Base-by-base conservation (phyloP, 768 basidiomycete species). In the Hemileccinum rubropunctum region DNA sequence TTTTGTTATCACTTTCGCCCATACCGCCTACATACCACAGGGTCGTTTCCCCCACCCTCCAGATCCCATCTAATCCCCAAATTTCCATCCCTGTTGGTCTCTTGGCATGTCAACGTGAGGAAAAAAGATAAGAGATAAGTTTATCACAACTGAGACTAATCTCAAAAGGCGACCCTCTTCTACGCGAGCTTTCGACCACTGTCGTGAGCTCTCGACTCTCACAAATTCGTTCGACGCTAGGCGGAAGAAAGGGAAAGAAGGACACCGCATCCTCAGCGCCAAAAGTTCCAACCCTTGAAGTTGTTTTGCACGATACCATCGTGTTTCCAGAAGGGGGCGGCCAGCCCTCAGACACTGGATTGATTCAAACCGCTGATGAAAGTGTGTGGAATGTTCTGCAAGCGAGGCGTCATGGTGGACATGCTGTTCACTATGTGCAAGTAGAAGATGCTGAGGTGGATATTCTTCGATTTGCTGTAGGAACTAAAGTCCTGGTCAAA, bases 311-410 rank as follows among this genome's bases (percentile, higher is more conserved):
- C 45, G 90, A 91, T 61, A 90, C 88, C 0, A 76, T 87, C 12
- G 77, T 90, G 41, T 91, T 91, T 63, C 89, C 90, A 0, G 88
- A 91, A 67, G 89, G 88, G 9, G 82, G 89, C 11, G 91, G 91
- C 0, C 90, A 92, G 55, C 86, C 87, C 1, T 82, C 82, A 0
- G 91, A 92, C 60, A 80, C 80, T 21, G 89, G 89, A 2, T 70
- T 90, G 27, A 67, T 68, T 21, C 73, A 69, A 2, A 73, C 71
- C 17, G 54, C 61, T 3, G 73, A 80, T 57, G 75, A 75, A n/a
- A 66, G 56, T 2, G 46, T 64, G 11, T 84, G 82, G 79, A 69
- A 76, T 13, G 84, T 92, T 15, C 63, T 82, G 1, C 81, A 87
- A 57, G 81, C 81, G 18, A 81, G 84, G 59, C 73, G 90, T 43